Conservation (phyloP, 257 asterid species). For the Gentiana macrophylla region DNA sequence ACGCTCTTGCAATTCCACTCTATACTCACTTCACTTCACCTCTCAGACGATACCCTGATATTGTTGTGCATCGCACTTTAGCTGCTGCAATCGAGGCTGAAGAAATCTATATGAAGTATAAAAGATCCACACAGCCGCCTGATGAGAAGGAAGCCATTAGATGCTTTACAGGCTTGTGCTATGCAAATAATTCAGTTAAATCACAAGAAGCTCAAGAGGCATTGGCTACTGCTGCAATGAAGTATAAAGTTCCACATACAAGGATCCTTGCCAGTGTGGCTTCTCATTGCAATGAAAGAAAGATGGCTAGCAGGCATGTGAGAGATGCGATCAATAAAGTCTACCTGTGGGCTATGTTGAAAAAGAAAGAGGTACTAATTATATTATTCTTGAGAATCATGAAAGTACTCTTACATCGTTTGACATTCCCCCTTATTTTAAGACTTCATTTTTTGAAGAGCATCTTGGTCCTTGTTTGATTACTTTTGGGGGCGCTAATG, state of each 20-base stretch:
- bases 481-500: neutral
- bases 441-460: neutral
- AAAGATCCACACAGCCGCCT: constrained; percentile 11
- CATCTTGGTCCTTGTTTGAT: neutral
- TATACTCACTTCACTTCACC: constrained; percentile 96
- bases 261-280: constrained; percentile 54
- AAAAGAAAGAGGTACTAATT: constrained; percentile 48
- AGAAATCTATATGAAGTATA: constrained; percentile 38
- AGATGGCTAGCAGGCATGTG: constrained; percentile 65
- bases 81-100: constrained; percentile 83
- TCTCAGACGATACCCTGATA: constrained; percentile 78
- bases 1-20: constrained; percentile 69
- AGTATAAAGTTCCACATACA: constrained; percentile 28
- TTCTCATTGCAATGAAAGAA: constrained; percentile 60
- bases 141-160: constrained; percentile 19
- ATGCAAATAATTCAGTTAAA: constrained; percentile 31
- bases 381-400: neutral
- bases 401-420: no score
- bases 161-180: constrained; percentile 51
- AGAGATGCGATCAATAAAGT: constrained; percentile 58
- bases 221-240: constrained; percentile 41
- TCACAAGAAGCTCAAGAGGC: constrained; percentile 58
- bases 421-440: neutral
- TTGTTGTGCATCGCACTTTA: constrained; percentile 76
- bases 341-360: constrained; percentile 64